Conservation (phyloP, 2,329 filamentous ascomycete species). For the Seiridium cupressi region DNA sequence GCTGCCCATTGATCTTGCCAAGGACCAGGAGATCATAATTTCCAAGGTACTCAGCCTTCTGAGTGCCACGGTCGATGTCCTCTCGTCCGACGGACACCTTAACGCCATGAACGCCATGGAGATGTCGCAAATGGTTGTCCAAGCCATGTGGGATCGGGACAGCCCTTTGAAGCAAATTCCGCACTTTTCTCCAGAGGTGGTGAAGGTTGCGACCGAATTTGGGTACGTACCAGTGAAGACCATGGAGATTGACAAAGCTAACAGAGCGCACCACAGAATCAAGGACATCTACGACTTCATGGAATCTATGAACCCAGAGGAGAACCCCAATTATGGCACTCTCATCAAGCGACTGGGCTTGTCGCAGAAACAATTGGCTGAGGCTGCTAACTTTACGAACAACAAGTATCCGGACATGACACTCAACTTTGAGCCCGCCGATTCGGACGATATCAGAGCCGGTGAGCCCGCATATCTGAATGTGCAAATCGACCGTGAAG, state of each 20-base stretch:
- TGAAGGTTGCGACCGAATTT: conserved; percentile 78
- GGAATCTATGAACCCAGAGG: conserved; percentile 96
- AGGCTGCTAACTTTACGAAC: conserved; percentile 95
- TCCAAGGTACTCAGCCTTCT: conserved; percentile 83
- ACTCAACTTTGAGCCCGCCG: conserved; percentile 82
- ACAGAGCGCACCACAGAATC: conserved; percentile 52
- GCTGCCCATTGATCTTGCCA: conserved; percentile 89
- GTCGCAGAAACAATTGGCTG: conserved; percentile 75
- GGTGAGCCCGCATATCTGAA: conserved; percentile 80
- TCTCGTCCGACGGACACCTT: conserved; percentile 92
- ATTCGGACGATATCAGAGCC: conserved; percentile 75
- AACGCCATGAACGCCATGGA: conserved; percentile 99
- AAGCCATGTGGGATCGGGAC: conserved; percentile 98
- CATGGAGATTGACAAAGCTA: conserved; percentile 13
- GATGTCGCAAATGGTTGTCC: conserved; percentile 98
- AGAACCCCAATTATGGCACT: conserved; percentile 77
- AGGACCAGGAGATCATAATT: conserved; percentile 89
- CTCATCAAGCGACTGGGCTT: conserved; percentile 78
- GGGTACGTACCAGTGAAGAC: conserved; percentile 51
- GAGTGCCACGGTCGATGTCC: conserved; percentile 88
- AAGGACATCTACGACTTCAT: conserved; percentile 97
- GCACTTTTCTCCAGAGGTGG: conserved; percentile 80
- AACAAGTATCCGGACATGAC: conserved; percentile 94
- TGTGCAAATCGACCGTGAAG: conserved; percentile 80
- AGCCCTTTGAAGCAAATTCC: conserved; percentile 97